A percentile compares a stretch with the other conserved stretches of the same genome.
Conservation (phyloP, 495 filamentous ascomycete genomes). For the Thermothielavioides terrestris region DNA sequence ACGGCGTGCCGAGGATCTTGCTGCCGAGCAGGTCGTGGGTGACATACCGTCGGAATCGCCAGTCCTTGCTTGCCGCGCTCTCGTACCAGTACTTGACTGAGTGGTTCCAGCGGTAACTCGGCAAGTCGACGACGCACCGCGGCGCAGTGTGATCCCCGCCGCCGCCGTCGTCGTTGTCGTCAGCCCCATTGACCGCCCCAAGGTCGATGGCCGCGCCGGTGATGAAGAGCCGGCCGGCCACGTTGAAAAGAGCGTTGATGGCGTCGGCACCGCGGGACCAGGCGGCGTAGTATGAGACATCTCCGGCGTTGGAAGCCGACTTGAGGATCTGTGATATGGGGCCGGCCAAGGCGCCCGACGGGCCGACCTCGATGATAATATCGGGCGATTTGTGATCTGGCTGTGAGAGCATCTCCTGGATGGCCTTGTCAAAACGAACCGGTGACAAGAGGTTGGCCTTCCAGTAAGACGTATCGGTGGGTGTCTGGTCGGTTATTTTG, state of each 20-base stretch:
- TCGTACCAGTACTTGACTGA: conserved; percentile 19
- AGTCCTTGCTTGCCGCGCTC: conserved; percentile 10
- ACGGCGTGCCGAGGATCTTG: conserved; percentile 4
- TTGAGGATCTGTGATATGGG: conserved; percentile 35
- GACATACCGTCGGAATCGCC: conserved; percentile 5
- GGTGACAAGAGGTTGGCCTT: conserved; percentile 25
- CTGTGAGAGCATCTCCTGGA: conserved; percentile 9
- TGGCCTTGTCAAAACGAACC: conserved; percentile 32
- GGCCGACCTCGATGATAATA: conserved; percentile 45
- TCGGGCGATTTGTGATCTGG: background rate
- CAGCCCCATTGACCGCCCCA: background rate
- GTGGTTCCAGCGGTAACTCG: conserved; percentile 23
- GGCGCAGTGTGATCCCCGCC: no score
- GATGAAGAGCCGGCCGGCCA: conserved; percentile 29
- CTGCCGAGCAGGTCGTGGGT: conserved; percentile 14
- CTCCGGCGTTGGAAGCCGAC: background rate
- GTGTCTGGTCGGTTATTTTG: conserved; percentile 10
- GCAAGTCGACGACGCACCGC: conserved; percentile 26
- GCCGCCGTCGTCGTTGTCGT: no score
- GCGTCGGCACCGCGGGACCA: conserved; percentile 21
- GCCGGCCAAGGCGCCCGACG: conserved; percentile 39
- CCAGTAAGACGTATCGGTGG: conserved; percentile 20
- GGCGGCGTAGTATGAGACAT: conserved; percentile 18
- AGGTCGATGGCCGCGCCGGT: conserved; percentile 3
- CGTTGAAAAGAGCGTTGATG: conserved; percentile 15